These are phyloP conservation scores for Drechslerella coelobrocha DNA, from an alignment of 2,329 filamentous ascomycete species.

Conservation along the genomic window DNA sequence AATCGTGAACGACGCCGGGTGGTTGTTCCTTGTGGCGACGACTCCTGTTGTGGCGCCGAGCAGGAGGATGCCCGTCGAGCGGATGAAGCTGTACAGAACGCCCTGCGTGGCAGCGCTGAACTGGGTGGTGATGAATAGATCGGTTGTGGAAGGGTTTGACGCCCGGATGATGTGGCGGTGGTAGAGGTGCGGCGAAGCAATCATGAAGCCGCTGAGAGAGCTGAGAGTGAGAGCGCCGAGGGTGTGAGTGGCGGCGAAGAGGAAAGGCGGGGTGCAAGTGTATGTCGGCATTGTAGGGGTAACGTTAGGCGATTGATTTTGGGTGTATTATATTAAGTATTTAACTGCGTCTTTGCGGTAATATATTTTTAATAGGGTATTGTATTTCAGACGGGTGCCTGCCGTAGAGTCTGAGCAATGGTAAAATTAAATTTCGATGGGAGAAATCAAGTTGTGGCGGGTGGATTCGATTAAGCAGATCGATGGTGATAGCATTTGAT, in stretches of 20 bases:
- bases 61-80: conserved; percentile 34
- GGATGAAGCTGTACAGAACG: conserved; percentile 35
- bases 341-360: too few species aligned
- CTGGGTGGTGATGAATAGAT: conserved; percentile 47
- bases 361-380: too few species aligned
- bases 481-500: too few species aligned
- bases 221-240: conserved; percentile 31
- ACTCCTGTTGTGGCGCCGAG: conserved; percentile 38
- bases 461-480: background rate
- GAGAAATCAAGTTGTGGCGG: background rate
- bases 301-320: conserved; percentile 1
- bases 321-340: background rate
- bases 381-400: too few species aligned
- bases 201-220: conserved; percentile 37
- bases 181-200: conserved; percentile 33
- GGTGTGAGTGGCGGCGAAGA: conserved; percentile 44
- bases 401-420: too few species aligned
- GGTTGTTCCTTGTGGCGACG: conserved; percentile 27
- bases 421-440: conserved; percentile 2
- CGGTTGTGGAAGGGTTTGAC: conserved; percentile 34
- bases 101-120: conserved; percentile 45
- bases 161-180: conserved; percentile 48
- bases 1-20: conserved; percentile 28
- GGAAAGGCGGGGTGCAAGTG: conserved; percentile 41
- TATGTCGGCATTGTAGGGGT: background rate